A percentile compares a stretch with the other conserved stretches of the same genome.
Evolutionary conservation across 371 early-diverging fungal species (phyloP).

Genomic region (Rhizopus microsporus): DNA sequence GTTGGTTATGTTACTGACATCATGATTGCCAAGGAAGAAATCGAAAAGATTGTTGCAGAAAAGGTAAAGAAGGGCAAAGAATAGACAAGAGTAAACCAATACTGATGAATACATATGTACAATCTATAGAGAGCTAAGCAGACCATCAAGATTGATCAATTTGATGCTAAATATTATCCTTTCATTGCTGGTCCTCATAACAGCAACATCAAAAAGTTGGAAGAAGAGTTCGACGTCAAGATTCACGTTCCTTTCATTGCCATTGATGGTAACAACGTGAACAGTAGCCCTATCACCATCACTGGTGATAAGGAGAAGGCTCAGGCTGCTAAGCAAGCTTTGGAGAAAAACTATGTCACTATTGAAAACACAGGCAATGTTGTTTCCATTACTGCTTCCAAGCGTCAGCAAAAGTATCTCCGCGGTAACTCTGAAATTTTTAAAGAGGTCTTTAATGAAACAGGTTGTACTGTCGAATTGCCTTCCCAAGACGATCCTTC

Average conservation of each 20-base stretch:
- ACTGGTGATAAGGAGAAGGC: constrained; percentile 76
- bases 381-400: constrained; percentile 72
- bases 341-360: constrained; percentile 61
- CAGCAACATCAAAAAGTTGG: constrained; percentile 53
- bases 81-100: background rate
- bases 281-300: constrained; percentile 58
- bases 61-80: constrained; percentile 45
- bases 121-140: constrained; percentile 53
- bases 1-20: constrained; percentile 87
- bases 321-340: constrained; percentile 57
- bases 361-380: constrained; percentile 66
- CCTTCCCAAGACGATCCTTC: constrained; percentile 71
- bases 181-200: constrained; percentile 82
- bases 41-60: constrained; percentile 80
- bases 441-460: constrained; percentile 75
- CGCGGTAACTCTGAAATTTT: constrained; percentile 81
- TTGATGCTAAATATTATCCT: constrained; percentile 72
- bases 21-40: constrained; percentile 81
- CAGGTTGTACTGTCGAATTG: constrained; percentile 83
- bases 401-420: constrained; percentile 90
- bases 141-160: constrained; percentile 53
- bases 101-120: constrained; percentile 1
- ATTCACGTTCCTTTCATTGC: constrained; percentile 76
- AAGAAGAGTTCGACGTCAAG: constrained; percentile 67
- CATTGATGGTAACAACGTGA: constrained; percentile 42